Percentiles rank a stretch among this genome's conserved stretches.
These are phyloP conservation scores for Gaeumannomyces tritici DNA, from an alignment of 2,329 filamentous ascomycete genomes.

Conservation along the genomic window DNA sequence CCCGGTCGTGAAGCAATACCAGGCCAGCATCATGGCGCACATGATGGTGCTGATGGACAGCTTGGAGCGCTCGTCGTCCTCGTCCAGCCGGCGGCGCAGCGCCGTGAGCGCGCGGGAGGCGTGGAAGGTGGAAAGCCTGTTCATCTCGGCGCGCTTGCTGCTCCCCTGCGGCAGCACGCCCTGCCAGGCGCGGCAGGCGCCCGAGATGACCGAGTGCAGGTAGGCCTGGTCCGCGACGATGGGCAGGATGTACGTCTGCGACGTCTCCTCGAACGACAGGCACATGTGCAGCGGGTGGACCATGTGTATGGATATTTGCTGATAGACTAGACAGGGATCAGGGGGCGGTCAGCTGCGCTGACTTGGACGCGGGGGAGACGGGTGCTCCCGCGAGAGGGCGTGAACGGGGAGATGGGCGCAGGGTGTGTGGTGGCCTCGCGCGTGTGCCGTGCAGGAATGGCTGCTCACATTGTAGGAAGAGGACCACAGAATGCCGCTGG, in stretches of 20 bases:
- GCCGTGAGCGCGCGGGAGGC: background rate
- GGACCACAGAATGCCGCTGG: background rate
- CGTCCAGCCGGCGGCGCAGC: background rate
- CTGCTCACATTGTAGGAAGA: background rate
- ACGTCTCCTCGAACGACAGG: conserved; percentile 17
- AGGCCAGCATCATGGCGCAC: background rate
- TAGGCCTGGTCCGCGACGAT: conserved; percentile 23
- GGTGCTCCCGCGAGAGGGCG: background rate
- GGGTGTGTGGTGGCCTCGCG: too few species aligned
- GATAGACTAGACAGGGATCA: background rate
- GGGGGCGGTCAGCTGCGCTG: too few species aligned
- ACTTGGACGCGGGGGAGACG: too few species aligned
- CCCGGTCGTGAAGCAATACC: background rate
- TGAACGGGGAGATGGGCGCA: background rate
- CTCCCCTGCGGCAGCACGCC: background rate
- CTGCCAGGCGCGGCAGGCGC: conserved; percentile 18
- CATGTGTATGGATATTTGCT: conserved; percentile 17
- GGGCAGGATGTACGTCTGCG: conserved; percentile 19
- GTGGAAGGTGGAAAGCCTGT: background rate
- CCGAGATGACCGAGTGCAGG: conserved; percentile 24
- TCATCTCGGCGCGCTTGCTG: background rate
- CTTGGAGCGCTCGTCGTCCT: background rate
- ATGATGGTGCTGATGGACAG: background rate
- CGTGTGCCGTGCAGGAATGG: background rate
- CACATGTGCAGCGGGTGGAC: conserved; percentile 21